Conservation (phyloP, 768 basidiomycete species). For the Boletellus ananiceps region DNA sequence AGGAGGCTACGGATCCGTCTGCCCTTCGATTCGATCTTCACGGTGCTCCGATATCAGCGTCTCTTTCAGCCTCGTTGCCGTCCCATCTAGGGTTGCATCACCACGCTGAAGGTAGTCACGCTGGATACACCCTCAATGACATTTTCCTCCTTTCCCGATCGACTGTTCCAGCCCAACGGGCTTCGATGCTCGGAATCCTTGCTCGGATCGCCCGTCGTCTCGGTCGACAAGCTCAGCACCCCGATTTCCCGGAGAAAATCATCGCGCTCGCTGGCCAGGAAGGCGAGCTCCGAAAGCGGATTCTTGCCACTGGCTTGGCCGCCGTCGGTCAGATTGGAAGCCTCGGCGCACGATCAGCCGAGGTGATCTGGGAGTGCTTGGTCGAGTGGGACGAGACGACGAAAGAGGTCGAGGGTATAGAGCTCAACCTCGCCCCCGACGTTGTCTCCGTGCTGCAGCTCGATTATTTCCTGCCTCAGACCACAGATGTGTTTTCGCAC, state of each 20-base stretch:
- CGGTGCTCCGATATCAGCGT: conserved; percentile 60
- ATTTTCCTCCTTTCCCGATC: conserved; percentile 76
- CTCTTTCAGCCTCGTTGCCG: conserved; percentile 56
- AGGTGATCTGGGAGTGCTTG: conserved; percentile 69
- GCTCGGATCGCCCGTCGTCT: conserved; percentile 47
- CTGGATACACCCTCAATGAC: conserved; percentile 88
- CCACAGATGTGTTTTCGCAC: conserved; percentile 37
- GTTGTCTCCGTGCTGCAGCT: conserved; percentile 25
- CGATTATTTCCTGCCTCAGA: conserved; percentile 48
- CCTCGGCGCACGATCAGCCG: conserved; percentile 62
- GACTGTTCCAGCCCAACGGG: conserved; percentile 78
- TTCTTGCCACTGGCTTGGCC: conserved; percentile 62
- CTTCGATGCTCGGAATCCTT: conserved; percentile 74
- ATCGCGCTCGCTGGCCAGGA: conserved; percentile 30
- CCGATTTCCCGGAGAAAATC: neutral
- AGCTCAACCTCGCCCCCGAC: conserved; percentile 29
- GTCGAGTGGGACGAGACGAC: conserved; percentile 54
- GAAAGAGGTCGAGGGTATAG: conserved; percentile 39
- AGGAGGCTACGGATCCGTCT: conserved; percentile 15
- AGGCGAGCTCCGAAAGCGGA: conserved; percentile 49
- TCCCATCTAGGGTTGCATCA: conserved; percentile 89
- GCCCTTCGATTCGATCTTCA: conserved; percentile 70
- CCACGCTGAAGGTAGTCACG: conserved; percentile 70
- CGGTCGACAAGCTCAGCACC: conserved; percentile 13
- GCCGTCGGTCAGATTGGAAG: conserved; percentile 63